Base-by-base conservation (phyloP, 202 grass and related monocot genomes). In the Eragrostis tef region DNA sequence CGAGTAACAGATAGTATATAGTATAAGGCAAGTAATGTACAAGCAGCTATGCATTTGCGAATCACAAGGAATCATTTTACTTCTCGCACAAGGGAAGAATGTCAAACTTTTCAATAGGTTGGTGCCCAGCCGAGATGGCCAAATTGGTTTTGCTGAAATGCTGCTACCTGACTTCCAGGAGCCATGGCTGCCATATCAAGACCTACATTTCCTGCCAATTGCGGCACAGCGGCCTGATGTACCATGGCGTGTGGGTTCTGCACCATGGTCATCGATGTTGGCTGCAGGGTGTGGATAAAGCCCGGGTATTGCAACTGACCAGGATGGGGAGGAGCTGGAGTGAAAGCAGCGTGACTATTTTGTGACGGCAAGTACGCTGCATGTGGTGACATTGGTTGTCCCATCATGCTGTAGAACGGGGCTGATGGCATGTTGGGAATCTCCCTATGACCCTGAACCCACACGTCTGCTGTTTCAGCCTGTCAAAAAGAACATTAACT, bases 141-240 rank as follows among this genome's bases (percentile, higher is more conserved):
- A 36, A 97, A 67, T 78, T 94, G 91, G 67, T 88, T 83, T 65
- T 87, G 86, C 76, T 97, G 91, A 82, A 94, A 97, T 27, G 88
- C 60, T 76, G 89, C 94, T 65, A 88, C 77, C 81, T 94, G 88
- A 59, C 86, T 81, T 44, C 83, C 91, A 34, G 91, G 80, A 26
- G 81, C 80, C 56, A 88, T 82, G 17, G 80, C 27, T 6, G 85
- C 62, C 80, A 94, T 89, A 67, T 90, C 91, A 47, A 94, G 69
- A 42, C 94, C 75, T 6, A 91, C 50, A 72, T 83, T 93, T 53
- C 87, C 89, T 79, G 89, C 87, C n/a, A 91, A 70, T 3, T 75
- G 71, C 0, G 87, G 81, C 9, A 39, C 47, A 21, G 81, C 81
- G 14, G 75, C 79, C 61, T 92, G 87, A 86, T 97, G 94, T 34